Base-by-base conservation (phyloP, 1,284 basidiomycete species). In the Pseudozyma pruni region DNA sequence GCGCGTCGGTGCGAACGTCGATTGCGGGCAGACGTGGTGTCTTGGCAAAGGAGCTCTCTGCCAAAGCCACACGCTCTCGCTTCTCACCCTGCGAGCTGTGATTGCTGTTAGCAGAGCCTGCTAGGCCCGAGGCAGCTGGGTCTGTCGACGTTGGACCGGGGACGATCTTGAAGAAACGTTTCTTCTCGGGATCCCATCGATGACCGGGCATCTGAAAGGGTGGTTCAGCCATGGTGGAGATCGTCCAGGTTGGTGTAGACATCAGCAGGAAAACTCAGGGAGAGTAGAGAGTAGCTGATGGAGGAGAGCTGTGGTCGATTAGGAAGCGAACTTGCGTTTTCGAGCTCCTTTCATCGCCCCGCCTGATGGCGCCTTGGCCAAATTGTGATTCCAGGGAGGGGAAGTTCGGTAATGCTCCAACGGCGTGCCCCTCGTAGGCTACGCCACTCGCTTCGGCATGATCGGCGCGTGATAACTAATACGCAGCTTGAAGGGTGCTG, bases 151-250 rank as follows among this genome's bases (percentile, higher is more conserved):
- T n/a, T n/a, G 35, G 54, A 16, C 64, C 54, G 17, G 57, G 41
- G 2, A 47, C 16, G 32, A 63, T 58, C 68, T 57, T 67, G 69
- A 72, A 72, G 52, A 72, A 72, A 4, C 69, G 51, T 22, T 63
- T 72, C 49, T 54, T 55, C 1, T 47, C 45, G 7, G 59, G 43
- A 49, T 72, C 69, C 69, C 69, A 72, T 19, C 50, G 43, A 38
- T 72, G 63, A 1, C 69, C 69, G 1, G 69, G 48, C 51, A 72
- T 57, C 19, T 68, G n/a, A 27, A 72, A 72, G 1, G 69, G 63
- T 4, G 69, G 48, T 17, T 56, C 59, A n/a, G 58, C 54, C 67
- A 71, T 71, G 23, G 1, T 45, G 35, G 16, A 11, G 8, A 17
- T 23, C 11, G n/a, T 14, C 4, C n/a, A n/a, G 19, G 8, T 3